Conservation (phyloP, 352 stramenopile species). For the Albugo laibachii region DNA sequence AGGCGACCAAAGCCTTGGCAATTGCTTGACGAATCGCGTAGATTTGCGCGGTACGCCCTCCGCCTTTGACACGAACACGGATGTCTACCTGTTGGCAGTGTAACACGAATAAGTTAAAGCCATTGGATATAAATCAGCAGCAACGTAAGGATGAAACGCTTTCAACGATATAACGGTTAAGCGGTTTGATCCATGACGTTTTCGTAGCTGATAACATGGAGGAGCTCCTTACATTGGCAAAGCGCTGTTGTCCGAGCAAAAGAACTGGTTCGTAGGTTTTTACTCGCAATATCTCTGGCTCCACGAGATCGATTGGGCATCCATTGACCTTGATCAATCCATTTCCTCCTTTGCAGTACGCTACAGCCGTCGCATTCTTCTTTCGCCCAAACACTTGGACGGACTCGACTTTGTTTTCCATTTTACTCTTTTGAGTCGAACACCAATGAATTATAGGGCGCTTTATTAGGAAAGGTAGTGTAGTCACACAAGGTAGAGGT, state of each 20-base stretch:
- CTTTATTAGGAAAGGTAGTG: no score
- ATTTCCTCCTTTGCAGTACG: constrained; percentile 97
- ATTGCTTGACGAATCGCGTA: constrained; percentile 99
- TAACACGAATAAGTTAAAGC: background rate
- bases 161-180: no score
- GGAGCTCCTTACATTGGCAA: constrained; percentile 86
- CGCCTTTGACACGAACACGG: constrained; percentile 97
- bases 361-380: constrained; percentile 98
- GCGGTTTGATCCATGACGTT: no score
- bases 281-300: constrained; percentile 93
- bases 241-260: constrained; percentile 94
- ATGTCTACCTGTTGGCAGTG: constrained; percentile 86
- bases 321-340: constrained; percentile 99
- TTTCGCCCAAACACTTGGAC: constrained; percentile 82
- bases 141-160: no score
- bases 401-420: constrained; percentile 78
- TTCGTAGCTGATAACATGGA: no score
- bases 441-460: no score
- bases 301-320: constrained; percentile 94
- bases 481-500: no score
- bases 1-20: constrained; percentile 97
- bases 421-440: constrained; percentile 23
- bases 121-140: no score
- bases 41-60: constrained; percentile 98
- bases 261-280: constrained; percentile 99